phyloP scores from a whole-genome alignment of 805 yeast species.

The Ogataea haglerorum region DNA sequence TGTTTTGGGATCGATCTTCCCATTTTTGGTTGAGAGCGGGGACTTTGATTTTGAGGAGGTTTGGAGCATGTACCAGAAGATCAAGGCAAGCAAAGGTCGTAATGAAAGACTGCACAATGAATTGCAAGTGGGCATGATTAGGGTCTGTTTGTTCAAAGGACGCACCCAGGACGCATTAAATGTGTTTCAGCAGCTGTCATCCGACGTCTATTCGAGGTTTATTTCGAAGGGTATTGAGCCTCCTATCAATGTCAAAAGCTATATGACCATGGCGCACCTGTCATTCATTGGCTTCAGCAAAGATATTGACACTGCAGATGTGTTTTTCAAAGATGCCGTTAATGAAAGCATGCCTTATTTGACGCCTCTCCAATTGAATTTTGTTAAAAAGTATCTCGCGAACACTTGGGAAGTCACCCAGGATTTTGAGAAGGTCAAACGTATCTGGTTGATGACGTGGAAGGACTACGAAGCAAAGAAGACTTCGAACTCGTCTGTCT shows the following conservation, averaged over 20 bases:
- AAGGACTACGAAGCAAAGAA: constrained; percentile 48
- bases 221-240: constrained; percentile 31
- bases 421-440: constrained; percentile 54
- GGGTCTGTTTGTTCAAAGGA: constrained; percentile 63
- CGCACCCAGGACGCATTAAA: constrained; percentile 64
- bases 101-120: constrained; percentile 38
- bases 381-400: constrained; percentile 58
- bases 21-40: constrained; percentile 59
- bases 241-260: constrained; percentile 41
- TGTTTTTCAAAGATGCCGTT: constrained; percentile 72
- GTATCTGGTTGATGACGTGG: constrained; percentile 62
- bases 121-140: constrained; percentile 67
- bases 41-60: constrained; percentile 60
- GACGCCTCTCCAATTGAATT: constrained; percentile 69
- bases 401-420: constrained; percentile 57
- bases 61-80: constrained; percentile 47
- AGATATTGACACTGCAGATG: constrained; percentile 66
- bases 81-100: constrained; percentile 32
- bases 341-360: constrained; percentile 68
- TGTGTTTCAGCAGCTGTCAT: constrained; percentile 57
- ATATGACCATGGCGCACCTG: constrained; percentile 70
- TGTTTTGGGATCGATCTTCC: constrained; percentile 66
- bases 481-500: constrained; percentile 62
- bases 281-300: constrained; percentile 75
- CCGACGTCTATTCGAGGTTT: constrained; percentile 40